Evolutionary conservation across 352 stramenopile genomes (phyloP), one percentile per base, ranked within the genome.

Genomic region (Pythium rhizo-oryzae): DNA sequence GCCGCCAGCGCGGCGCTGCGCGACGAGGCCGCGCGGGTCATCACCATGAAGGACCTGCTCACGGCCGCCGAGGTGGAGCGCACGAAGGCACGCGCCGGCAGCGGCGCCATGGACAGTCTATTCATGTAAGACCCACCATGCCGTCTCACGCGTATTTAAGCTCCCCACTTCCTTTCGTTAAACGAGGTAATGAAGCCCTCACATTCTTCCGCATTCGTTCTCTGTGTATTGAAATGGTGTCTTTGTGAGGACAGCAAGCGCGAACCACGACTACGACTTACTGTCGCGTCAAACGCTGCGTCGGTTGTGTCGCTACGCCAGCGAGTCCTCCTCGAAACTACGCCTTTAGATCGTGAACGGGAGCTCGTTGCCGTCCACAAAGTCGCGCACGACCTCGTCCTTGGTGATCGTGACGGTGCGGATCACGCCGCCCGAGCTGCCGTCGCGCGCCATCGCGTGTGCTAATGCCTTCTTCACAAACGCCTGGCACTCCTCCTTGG

Each of bases 361-460:
- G 43, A 99, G 78, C 25, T 88, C 71, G 73, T 98, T 89, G 59
- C 97, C 96, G 61, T 88, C 85, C 35, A 94, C 92, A 72, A 98
- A 98, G 63, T 98, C 93, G 41, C 94, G 90, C 70, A 97, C 84
- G 62, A 96, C 86, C 33, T 96, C 95, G 60, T 95, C 85, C 54
- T 92, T 83, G 69, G 87, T 97, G 66, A 99, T 98, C 61, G 89
- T 94, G 63, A 99, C 90, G 18, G 97, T 98, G 64, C 98, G 89
- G 77, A 99, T 99, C 50, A 99, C 96, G 65, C 98, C 98, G 57
- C 98, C 98, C n/a, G 94, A 99, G 67, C 91, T 98, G 59, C 97
- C 97, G 85, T 99, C 98, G 30, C 98, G 87, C 16, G 97, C 94
- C 97, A 99, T 99, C 30, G 98, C 98, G 84, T 99, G 97, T 39